phyloP scores from a whole-genome alignment of 2,329 filamentous ascomycete species.

The Aspergillus brasiliensis region DNA sequence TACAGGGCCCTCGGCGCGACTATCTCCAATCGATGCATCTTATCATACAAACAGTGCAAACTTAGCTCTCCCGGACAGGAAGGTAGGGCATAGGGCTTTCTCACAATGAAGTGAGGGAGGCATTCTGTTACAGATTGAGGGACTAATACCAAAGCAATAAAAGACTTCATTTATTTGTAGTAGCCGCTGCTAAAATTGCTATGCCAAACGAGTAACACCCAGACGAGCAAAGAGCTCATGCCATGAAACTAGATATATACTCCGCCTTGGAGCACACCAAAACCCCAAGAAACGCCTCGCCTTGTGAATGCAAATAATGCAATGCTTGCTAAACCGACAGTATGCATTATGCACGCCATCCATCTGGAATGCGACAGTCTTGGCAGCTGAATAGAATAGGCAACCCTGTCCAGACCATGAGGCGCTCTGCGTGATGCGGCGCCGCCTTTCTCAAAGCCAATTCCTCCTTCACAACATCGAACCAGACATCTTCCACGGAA shows the following conservation, averaged over 20 bases:
- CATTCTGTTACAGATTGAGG: neutral
- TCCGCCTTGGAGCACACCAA: slow-evolving; percentile 3
- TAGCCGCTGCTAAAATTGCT: neutral
- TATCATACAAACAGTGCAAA: neutral
- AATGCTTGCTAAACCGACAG: slow-evolving; percentile 8
- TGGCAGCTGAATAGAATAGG: slow-evolving; percentile 41
- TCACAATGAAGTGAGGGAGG: neutral
- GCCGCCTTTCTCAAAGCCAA: slow-evolving; percentile 30
- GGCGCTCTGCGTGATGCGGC: slow-evolving; percentile 37
- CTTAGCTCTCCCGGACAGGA: neutral
- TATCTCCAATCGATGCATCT: neutral
- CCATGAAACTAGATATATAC: slow-evolving; percentile 10
- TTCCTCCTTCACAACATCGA: slow-evolving; percentile 38
- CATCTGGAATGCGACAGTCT: slow-evolving; percentile 32
- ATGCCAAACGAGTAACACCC: slow-evolving; percentile 1
- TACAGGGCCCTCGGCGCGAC: neutral
- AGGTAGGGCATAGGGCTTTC: neutral
- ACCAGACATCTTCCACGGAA: slow-evolving; percentile 44
- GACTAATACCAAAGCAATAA: too few relatives aligned
- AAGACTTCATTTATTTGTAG: neutral
- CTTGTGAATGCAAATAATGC: slow-evolving; percentile 3
- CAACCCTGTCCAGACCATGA: slow-evolving; percentile 37
- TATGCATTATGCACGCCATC: slow-evolving; percentile 36
- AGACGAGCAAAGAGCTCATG: slow-evolving; percentile 12
- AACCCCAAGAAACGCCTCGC: slow-evolving; percentile 13